Evolutionary conservation across 2,329 filamentous ascomycete species (phyloP).

Genomic region (Hysterium pulicare): DNA sequence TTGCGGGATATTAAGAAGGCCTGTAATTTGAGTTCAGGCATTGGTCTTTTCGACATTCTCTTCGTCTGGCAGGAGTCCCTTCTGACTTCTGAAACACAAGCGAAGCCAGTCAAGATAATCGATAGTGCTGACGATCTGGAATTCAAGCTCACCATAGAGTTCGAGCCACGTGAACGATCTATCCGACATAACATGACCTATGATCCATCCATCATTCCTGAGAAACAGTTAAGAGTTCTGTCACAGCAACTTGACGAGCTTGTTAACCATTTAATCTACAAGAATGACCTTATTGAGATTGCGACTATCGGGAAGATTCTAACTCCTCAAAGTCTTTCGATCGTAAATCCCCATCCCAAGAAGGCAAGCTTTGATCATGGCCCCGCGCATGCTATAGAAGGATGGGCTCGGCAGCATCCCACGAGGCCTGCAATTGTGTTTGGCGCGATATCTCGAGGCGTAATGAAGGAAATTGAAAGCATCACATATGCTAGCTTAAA

Average conservation of each 20-base stretch:
- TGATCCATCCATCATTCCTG: conserved; percentile 52
- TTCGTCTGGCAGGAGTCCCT: conserved; percentile 83
- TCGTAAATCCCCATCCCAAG: conserved; percentile 39
- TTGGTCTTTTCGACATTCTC: conserved; percentile 69
- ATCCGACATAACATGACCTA: conserved; percentile 55
- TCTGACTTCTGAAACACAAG: conserved; percentile 20
- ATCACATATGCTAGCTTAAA: conserved; percentile 68
- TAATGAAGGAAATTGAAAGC: conserved; percentile 32
- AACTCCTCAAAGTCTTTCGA: conserved; percentile 29
- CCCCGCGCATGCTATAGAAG: conserved; percentile 51
- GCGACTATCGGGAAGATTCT: conserved; percentile 23
- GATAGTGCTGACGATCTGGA: conserved; percentile 70
- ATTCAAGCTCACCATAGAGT: conserved; percentile 70
- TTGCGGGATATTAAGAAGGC: conserved; percentile 67
- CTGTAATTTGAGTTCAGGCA: conserved; percentile 52
- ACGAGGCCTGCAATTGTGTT: conserved; percentile 63
- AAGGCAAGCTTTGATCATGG: conserved; percentile 18
- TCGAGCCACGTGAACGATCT: conserved; percentile 59
- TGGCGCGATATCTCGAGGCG: conserved; percentile 43
- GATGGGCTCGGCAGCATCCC: conserved; percentile 48
- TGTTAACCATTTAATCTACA: conserved; percentile 41
- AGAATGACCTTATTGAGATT: conserved; percentile 36
- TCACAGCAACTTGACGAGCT: conserved; percentile 60
- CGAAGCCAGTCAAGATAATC: conserved; percentile 51
- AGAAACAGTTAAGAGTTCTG: conserved; percentile 55